Base-by-base conservation (phyloP, 176 grass and related monocot species). In the Triticum timopheevii region DNA sequence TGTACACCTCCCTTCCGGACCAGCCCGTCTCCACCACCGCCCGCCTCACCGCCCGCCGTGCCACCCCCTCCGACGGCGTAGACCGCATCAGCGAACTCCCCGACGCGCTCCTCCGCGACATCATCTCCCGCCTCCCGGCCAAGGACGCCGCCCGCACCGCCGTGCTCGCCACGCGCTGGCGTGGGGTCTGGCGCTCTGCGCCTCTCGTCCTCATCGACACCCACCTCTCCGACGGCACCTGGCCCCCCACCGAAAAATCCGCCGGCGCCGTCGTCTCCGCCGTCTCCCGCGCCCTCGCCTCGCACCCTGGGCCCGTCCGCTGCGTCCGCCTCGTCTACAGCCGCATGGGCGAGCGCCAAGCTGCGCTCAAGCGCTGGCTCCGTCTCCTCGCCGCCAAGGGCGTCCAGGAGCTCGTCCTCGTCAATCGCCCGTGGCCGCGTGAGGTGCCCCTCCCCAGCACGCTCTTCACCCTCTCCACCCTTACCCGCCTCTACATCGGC, bases 401-500 rank as follows among this genome's bases (percentile, higher is more conserved):
- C 24, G 62, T 65, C 62, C 24, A 65, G 24, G 62, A 65, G 24
- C 62, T 27, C 62, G 27, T 65, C 25, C 64, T 66, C 64, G 27
- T 66, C 25, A 66, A 70, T 17, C 34, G 34, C 67, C 33, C 16
- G 8, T 70, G 17, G 33, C 33, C 33, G 8, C 4, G 19, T 7
- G 34, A 38, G 17, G 33, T 38, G 67, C 67, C 67, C 17, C 67
- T 36, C 33, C 33, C 67, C 19, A 38, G 19, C 5, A 38, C 28
- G 65, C 33, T 70, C 67, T 36, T 22, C 67, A 11, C 7, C 67
- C 38, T 70, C 67, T 70, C 34, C 67, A 70, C 67, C 10, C 67
- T 70, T 31, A 70, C 67, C 67, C 33, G 67, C 67, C 67, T 70
- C 67, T 70, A 38, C 67, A 70, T 70, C 67, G 42, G 42, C 42